These are phyloP conservation scores for Rhizophagus sp. DNA, from an alignment of 192 early-diverging fungal species.

Conservation along the genomic window DNA sequence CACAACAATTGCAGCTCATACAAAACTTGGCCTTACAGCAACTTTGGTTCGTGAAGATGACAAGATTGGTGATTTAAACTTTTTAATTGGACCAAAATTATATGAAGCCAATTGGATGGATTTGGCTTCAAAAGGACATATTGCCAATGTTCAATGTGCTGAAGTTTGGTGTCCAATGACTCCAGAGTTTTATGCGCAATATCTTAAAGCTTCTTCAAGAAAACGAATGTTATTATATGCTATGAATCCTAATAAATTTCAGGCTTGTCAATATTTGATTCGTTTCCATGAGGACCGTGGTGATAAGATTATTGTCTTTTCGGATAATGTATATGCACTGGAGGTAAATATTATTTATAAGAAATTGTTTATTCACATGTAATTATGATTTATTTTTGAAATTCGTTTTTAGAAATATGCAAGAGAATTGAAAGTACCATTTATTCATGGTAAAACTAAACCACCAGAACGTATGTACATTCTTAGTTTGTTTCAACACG, in stretches of 20 bases:
- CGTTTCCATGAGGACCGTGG: constrained; percentile 87
- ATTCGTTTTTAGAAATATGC: constrained; percentile 64
- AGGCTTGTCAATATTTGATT: constrained; percentile 97
- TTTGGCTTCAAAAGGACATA: constrained; percentile 92
- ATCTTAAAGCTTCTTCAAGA: constrained; percentile 77
- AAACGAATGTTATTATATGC: constrained; percentile 86
- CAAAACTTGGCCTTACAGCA: constrained; percentile 97
- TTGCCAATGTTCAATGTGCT: constrained; percentile 97
- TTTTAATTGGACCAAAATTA: constrained; percentile 97
- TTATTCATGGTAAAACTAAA: constrained; percentile 88
- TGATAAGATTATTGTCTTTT: constrained; percentile 99
- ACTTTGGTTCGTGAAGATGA: constrained; percentile 98
- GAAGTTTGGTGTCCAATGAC: constrained; percentile 99
- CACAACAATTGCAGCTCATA: constrained; percentile 87
- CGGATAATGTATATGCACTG: constrained; percentile 98
- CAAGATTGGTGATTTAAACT: constrained; percentile 96
- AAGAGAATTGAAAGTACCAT: constrained; percentile 75
- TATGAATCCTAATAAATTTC: constrained; percentile 99
- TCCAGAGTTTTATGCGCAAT: constrained; percentile 93
- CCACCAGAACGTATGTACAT: constrained; percentile 91
- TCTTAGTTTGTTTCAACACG: constrained; percentile 92
- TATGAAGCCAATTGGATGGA: constrained; percentile 99
- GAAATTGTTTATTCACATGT: background rate
- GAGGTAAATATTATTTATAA: constrained; percentile 48
- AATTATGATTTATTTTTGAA: background rate